phyloP scores from a whole-genome alignment of 108 stramenopile species.

The Skeletonema potamos region DNA sequence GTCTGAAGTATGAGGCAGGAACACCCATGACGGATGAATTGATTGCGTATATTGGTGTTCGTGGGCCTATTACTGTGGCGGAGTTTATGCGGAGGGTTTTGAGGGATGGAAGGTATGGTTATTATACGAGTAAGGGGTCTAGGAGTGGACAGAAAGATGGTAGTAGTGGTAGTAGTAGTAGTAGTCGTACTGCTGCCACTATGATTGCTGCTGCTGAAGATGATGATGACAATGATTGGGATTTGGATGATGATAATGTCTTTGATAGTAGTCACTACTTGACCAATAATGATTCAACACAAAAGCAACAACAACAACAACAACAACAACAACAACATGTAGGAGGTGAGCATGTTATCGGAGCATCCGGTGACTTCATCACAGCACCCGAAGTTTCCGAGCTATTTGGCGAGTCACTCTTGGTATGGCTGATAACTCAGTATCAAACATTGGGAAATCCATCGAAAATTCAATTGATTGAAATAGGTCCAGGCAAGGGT shows the following conservation, averaged over 20 bases:
- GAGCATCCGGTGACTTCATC: slow-evolving; percentile 91
- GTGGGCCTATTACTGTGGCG: slow-evolving; percentile 76
- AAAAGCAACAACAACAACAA: not conserved
- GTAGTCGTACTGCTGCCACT: not conserved
- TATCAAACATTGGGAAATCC: slow-evolving; percentile 71
- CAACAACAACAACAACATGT: not conserved
- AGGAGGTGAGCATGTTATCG: slow-evolving; percentile 67
- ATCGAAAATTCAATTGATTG: slow-evolving; percentile 76
- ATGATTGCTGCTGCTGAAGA: not conserved
- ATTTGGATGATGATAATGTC: slow-evolving; percentile 34
- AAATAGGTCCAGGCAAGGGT: slow-evolving; percentile 95
- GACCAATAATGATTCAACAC: not conserved
- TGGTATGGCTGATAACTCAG: slow-evolving; percentile 90
- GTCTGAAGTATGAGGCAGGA: slow-evolving; percentile 61
- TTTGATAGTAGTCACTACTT: not conserved
- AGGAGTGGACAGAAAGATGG: slow-evolving; percentile 29
- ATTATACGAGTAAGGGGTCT: slow-evolving; percentile 64
- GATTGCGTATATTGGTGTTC: slow-evolving; percentile 70
- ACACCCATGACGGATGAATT: slow-evolving; percentile 75
- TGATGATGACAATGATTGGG: slow-evolving; percentile 43
- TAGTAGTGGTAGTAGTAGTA: too few species aligned
- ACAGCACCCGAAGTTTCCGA: slow-evolving; percentile 98
- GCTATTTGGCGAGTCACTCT: slow-evolving; percentile 94
- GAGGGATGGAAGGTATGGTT: slow-evolving; percentile 76
- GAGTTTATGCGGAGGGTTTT: slow-evolving; percentile 78